Base-by-base conservation (phyloP, 225 moss, liverwort and hornwort species). In the Asterella californica region DNA sequence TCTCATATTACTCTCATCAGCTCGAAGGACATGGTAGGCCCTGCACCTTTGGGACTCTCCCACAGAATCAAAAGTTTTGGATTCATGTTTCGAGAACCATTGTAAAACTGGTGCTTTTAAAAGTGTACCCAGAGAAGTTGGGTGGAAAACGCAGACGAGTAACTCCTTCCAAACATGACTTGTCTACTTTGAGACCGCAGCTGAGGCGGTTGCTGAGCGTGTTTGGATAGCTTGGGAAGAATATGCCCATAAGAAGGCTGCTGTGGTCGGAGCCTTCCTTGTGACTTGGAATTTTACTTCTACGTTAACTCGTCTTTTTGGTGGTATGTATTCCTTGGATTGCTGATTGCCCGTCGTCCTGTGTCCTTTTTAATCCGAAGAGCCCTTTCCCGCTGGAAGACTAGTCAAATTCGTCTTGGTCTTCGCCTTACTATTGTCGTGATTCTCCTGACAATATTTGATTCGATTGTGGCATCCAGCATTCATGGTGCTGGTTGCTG, bases 271-370 rank as follows among this genome's bases (percentile, higher is more conserved):
- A 48, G 85, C 84, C 69, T 88, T 99, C 71, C 82, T 99, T 78
- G 79, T 94, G 25, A 90, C 90, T 75, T 99, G 97, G 97, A 99
- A 99, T 78, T 81, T 91, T 70, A 89, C 95, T 53, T 94, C 97
- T 25, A 88, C 92, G 22, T 84, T 92, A 81, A 86, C 95, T 80
- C 93, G 97, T 59, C 84, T 95, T 63, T 99, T 91, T 82, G 97
- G 94, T 84, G 97, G 97, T 99, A 88, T 42, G 80, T 49, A 29
- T 0, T 46, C 47, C n/a, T 4, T 29, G 53, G 18, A 0, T 32
- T 18, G 49, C 14, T 27, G 33, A 74, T 2, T 21, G 30, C 30
- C 52, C 9, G 53, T 36, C 49, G 50, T 53, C 2, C 42, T 24
- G 36, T 36, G 67, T 67, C 1, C n/a, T 72, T 47, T n/a, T 2